These are phyloP conservation scores for Eimeria maxima DNA, from an alignment of 169 alveolate genomes.

Conservation along the genomic window DNA sequence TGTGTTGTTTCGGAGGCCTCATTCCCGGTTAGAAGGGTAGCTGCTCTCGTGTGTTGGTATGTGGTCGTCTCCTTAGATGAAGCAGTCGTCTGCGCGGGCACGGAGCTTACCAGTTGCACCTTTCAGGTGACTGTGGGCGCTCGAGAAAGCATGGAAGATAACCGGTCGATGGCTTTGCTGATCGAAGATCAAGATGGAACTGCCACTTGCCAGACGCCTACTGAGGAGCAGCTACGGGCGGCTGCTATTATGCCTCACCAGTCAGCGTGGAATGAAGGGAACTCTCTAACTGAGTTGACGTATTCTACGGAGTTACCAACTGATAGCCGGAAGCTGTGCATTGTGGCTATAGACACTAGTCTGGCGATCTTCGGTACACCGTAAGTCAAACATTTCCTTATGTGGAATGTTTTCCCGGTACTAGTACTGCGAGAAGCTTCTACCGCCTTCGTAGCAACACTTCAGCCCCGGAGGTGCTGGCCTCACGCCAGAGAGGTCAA, in stretches of 20 bases:
- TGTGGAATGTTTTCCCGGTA: background rate
- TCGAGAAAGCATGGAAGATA: background rate
- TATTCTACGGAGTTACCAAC: conserved; percentile 22
- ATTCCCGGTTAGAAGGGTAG: background rate
- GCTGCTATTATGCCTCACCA: conserved; percentile 39
- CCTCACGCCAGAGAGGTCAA: background rate
- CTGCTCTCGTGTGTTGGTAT: background rate
- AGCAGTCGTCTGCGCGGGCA: conserved; percentile 37
- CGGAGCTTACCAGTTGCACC: conserved; percentile 6
- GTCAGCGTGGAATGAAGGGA: conserved; percentile 32
- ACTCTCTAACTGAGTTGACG: background rate
- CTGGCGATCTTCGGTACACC: conserved; percentile 1
- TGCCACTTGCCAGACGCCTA: background rate
- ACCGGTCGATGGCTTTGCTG: background rate
- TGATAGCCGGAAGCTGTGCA: conserved; percentile 48
- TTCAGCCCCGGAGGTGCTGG: background rate
- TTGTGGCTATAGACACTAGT: background rate
- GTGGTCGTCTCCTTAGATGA: conserved; percentile 5
- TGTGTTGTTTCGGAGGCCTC: background rate
- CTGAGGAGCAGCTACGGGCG: background rate
- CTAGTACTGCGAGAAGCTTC: background rate
- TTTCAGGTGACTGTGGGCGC: conserved; percentile 37
- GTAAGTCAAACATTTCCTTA: background rate
- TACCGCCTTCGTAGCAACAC: background rate
- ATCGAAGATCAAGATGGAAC: conserved; percentile 48